Base-by-base conservation (phyloP, 1,284 basidiomycete species). In the Puccinia novopanici region DNA sequence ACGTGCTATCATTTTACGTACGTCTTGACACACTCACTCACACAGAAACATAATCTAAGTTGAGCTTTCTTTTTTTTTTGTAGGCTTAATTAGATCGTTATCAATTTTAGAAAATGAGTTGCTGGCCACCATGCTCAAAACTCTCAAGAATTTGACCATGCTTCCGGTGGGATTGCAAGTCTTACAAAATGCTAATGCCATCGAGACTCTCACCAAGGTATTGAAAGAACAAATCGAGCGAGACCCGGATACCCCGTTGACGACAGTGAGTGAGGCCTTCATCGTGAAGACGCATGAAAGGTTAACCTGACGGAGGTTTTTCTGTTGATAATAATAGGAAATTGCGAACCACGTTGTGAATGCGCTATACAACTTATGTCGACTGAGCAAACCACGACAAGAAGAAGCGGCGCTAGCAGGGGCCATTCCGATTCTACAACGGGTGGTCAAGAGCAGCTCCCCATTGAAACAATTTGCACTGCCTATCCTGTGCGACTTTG, bases 321-420 rank as follows among this genome's bases (percentile, higher is more conserved):
- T 82, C 79, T 52, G 68, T 54, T 42, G 81, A 19, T 65, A 81
- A n/a, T n/a, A n/a, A 3, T 85, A 96, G 93, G 95, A 97, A 89
- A 92, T 96, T 86, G 91, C 92, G 75, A 94, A 94, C 82, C 92
- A 94, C 83, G 91, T 96, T 78, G 94, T 97, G 88, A 94, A 96
- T 86, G 94, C 94, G 0, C 93, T 94, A 84, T 97, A 93, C 87
- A 95, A 95, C 83, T 91, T 98, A 27, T 96, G 94, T 85, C 90
- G 94, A n/a, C 88, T 98, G 80, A 95, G 94, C 87, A 96, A 95
- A 86, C 90, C 91, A 1, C 89, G 95, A 79, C 96, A 98, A 86
- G 96, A 98, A 87, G 96, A 98, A 86, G 95, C 96, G 5, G 95
- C 95, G 0, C 92, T 95, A 84, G 94, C 94, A 3, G 96, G 95